These are phyloP conservation scores for Torulaspora maleeae DNA, from an alignment of 805 yeast genomes.

Conservation along the genomic window DNA sequence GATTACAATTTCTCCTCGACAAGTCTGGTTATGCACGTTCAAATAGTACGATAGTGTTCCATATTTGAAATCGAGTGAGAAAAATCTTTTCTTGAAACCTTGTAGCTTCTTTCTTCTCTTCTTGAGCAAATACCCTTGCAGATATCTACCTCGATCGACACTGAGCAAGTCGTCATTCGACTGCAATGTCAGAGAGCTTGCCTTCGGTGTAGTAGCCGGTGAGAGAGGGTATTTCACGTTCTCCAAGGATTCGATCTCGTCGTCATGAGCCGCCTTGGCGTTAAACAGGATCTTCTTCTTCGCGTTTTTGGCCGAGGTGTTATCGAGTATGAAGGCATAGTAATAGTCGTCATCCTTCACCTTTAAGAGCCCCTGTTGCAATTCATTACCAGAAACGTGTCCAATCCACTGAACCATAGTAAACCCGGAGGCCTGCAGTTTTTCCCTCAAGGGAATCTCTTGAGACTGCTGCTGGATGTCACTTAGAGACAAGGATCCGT, in stretches of 20 bases:
- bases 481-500: slow-evolving; percentile 36
- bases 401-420: slow-evolving; percentile 52
- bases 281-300: slow-evolving; percentile 76
- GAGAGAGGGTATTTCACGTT: slow-evolving; percentile 17
- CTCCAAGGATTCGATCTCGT: slow-evolving; percentile 13
- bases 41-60: slow-evolving; percentile 79
- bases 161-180: slow-evolving; percentile 20
- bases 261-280: slow-evolving; percentile 36
- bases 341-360: slow-evolving; percentile 62
- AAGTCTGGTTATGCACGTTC: slow-evolving; percentile 61
- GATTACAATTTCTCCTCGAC: slow-evolving; percentile 88
- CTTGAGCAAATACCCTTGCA: slow-evolving; percentile 76
- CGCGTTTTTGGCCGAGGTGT: slow-evolving; percentile 80
- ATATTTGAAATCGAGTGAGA: slow-evolving; percentile 73
- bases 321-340: slow-evolving; percentile 83
- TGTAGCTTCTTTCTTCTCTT: slow-evolving; percentile 78
- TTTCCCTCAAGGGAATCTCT: slow-evolving; percentile 49
- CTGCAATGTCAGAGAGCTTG: slow-evolving; percentile 19
- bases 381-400: slow-evolving; percentile 53
- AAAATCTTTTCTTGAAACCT: slow-evolving; percentile 81
- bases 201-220: slow-evolving; percentile 12
- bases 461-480: slow-evolving; percentile 36
- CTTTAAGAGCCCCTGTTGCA: slow-evolving; percentile 57
- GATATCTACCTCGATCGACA: slow-evolving; percentile 52
- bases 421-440: slow-evolving; percentile 52